Percentiles rank a stretch among this genome's conserved stretches.
These are phyloP conservation scores for Neopestalotiopsis sp. DNA, from an alignment of 2,329 filamentous ascomycete species.

Conservation along the genomic window DNA sequence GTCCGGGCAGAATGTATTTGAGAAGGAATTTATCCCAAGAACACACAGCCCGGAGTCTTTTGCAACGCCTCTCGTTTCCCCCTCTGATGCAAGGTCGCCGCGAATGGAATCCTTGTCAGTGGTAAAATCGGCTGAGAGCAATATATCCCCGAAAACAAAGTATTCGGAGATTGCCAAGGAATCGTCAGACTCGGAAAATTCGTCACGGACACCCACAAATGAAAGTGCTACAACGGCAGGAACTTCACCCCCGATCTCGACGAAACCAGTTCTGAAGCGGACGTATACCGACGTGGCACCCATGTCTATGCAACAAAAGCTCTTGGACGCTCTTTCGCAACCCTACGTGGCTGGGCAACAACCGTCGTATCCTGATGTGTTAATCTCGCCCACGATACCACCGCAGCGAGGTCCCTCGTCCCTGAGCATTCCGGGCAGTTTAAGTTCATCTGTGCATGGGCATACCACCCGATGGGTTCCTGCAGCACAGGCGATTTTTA, in stretches of 20 bases:
- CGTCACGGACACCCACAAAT: constrained; percentile 60
- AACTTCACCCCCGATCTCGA: constrained; percentile 60
- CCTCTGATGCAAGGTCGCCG: constrained; percentile 24
- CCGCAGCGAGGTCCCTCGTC: constrained; percentile 46
- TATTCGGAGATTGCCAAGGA: constrained; percentile 27
- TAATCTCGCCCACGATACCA: constrained; percentile 50
- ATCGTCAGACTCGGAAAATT: constrained; percentile 50
- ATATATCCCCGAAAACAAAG: constrained; percentile 19
- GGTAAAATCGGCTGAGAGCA: not conserved
- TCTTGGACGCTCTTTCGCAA: constrained; percentile 84
- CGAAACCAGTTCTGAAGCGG: constrained; percentile 76
- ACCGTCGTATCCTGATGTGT: constrained; percentile 36
- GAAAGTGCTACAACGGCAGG: constrained; percentile 59
- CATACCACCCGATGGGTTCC: constrained; percentile 91
- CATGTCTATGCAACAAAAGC: constrained; percentile 77
- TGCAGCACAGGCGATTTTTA: constrained; percentile 94
- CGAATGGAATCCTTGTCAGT: constrained; percentile 6
- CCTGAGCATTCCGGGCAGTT: constrained; percentile 49
- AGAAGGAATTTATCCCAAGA: constrained; percentile 73
- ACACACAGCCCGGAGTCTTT: constrained; percentile 56
- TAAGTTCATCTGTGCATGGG: constrained; percentile 73
- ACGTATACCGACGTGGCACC: constrained; percentile 86
- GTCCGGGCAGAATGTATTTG: constrained; percentile 81
- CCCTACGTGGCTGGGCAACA: constrained; percentile 70
- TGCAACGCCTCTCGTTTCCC: constrained; percentile 41